These are phyloP conservation scores for thale cress (Arabidopsis thaliana) DNA, from an alignment of 345 rosid species.

Conservation along the genomic window DNA sequence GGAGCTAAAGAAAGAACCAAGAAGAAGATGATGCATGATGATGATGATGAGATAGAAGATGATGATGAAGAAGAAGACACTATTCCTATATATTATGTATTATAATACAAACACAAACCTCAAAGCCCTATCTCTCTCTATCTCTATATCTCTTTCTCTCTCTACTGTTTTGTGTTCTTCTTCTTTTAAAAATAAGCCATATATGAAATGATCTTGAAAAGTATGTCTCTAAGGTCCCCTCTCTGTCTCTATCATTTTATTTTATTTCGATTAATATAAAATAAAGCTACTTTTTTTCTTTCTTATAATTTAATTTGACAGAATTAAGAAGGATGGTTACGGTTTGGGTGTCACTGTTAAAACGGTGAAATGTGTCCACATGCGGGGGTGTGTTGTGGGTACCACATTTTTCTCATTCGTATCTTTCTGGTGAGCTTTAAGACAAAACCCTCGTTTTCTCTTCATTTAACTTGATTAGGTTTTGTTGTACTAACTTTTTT, in stretches of 20 bases:
- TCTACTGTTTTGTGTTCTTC: conserved; percentile 38
- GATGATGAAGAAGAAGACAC: conserved; percentile 42
- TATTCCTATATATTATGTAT: conserved; percentile 8
- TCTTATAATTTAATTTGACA: conserved; percentile 17
- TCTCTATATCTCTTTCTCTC: conserved; percentile 39
- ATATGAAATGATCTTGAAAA: conserved; percentile 39
- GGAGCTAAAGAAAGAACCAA: conserved; percentile 45
- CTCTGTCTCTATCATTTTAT: conserved; percentile 22
- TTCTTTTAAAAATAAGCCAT: conserved; percentile 28
- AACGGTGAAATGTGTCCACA: conserved; percentile 61
- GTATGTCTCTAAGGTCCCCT: conserved; percentile 34
- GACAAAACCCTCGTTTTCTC: conserved; percentile 51
- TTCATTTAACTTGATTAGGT: conserved; percentile 41
- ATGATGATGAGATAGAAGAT: conserved; percentile 42
- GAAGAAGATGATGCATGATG: conserved; percentile 57
- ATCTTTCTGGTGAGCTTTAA: conserved; percentile 47
- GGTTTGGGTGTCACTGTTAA: conserved; percentile 49
- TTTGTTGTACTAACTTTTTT: conserved; percentile 38
- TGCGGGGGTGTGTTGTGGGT: conserved; percentile 53
- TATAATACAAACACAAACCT: conserved; percentile 44
- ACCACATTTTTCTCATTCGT: conserved; percentile 45
- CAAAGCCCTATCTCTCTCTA: conserved; percentile 47
- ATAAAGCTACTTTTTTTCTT: neutral
- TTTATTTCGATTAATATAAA: neutral
- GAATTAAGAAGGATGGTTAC: conserved; percentile 42